Evolutionary conservation across 306 rosid genomes (phyloP).

Genomic region (Sindora glabra): DNA sequence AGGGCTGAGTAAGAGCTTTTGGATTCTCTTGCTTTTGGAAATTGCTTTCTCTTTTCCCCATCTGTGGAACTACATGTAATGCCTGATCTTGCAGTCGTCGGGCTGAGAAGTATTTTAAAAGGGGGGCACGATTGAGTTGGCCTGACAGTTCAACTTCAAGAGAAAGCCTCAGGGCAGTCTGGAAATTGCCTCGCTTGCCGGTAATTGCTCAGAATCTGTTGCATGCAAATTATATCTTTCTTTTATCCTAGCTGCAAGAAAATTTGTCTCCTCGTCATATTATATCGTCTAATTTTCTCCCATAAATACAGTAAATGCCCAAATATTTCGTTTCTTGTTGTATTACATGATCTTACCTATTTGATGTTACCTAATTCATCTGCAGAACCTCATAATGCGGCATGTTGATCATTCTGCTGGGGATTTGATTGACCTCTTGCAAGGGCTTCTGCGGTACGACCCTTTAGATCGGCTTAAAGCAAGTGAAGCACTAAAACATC

Average conservation of each 20-base stretch:
- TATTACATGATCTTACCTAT: no score
- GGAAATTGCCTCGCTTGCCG: constrained; percentile 70
- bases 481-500: constrained; percentile 60
- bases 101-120: constrained; percentile 60
- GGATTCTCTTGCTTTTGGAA: not conserved
- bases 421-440: constrained; percentile 71
- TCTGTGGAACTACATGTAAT: not conserved
- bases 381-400: constrained; percentile 75
- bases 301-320: no score
- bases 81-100: constrained; percentile 37
- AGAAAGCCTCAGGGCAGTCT: constrained; percentile 72
- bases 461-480: constrained; percentile 50
- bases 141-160: constrained; percentile 72
- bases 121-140: constrained; percentile 71
- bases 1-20: constrained; percentile 42
- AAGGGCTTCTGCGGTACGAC: constrained; percentile 65
- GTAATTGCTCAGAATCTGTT: no score
- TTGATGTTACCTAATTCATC: no score
- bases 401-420: constrained; percentile 84
- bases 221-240: no score
- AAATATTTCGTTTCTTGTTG: no score
- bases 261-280: no score
- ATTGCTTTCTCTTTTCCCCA: no score
- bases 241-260: no score
- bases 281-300: no score